Conservation (phyloP, 805 yeast species). For the Sugiyamaella valdiviana region DNA sequence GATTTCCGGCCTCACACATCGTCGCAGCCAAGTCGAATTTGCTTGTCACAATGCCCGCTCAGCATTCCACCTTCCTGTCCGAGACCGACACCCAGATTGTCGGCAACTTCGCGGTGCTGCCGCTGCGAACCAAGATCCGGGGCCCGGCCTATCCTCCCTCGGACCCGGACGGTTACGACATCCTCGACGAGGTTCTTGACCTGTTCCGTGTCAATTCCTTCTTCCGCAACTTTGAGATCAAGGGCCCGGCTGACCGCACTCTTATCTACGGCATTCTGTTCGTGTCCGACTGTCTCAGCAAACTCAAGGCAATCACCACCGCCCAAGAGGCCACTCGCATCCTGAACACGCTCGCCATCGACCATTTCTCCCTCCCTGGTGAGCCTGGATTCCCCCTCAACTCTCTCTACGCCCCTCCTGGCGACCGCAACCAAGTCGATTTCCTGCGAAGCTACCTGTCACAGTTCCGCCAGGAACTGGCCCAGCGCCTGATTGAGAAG, state of each 20-base stretch:
- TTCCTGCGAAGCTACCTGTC: slow-evolving; percentile 73
- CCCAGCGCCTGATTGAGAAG: slow-evolving; percentile 68
- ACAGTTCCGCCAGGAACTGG: slow-evolving; percentile 93
- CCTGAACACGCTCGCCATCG: slow-evolving; percentile 82
- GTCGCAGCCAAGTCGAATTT: no score
- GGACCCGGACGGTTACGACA: slow-evolving; percentile 67
- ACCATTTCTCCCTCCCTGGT: slow-evolving; percentile 87
- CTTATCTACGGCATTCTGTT: slow-evolving; percentile 89
- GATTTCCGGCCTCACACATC: no score
- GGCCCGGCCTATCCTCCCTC: slow-evolving; percentile 86
- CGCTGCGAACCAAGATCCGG: slow-evolving; percentile 74
- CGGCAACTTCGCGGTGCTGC: slow-evolving; percentile 73
- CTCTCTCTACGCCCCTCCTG: slow-evolving; percentile 66
- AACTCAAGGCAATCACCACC: slow-evolving; percentile 45
- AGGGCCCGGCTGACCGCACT: slow-evolving; percentile 89
- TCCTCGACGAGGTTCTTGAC: slow-evolving; percentile 85
- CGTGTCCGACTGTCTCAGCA: slow-evolving; percentile 75
- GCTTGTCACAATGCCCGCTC: slow-evolving; percentile 19
- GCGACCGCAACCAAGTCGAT: slow-evolving; percentile 68
- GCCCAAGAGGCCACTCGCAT: slow-evolving; percentile 38
- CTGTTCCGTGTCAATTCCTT: slow-evolving; percentile 93
- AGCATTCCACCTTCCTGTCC: slow-evolving; percentile 33
- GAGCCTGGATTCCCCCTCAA: slow-evolving; percentile 92
- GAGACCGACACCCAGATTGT: slow-evolving; percentile 38
- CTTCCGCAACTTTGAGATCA: slow-evolving; percentile 94